Evolutionary conservation across 768 basidiomycete species (phyloP), one percentile per base, ranked within the genome.

Genomic region (Punctularia strigosozonata): DNA sequence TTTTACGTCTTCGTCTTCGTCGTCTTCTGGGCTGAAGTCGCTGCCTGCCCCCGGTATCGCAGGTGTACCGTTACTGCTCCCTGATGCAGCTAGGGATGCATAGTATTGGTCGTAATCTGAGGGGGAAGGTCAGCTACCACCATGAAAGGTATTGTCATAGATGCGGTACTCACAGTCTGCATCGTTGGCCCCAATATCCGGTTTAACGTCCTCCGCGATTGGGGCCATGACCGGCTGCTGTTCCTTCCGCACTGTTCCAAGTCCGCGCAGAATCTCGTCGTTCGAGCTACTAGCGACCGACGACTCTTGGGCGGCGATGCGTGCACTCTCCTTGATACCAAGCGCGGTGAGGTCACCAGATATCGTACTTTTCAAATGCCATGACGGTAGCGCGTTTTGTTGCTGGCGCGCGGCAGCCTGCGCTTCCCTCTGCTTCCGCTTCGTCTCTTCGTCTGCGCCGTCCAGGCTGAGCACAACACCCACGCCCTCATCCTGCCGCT

Each of bases 281-380:
- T 80, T 82, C 24, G 74, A 73, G 42, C 60, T 62, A 21, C 66
- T 40, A 41, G 50, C 42, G 25, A 46, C 42, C 41, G 43, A 48
- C 38, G 47, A 31, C 43, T 34, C n/a, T 52, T 53, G 28, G 47
- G 34, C 25, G 49, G 60, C 10, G 45, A 50, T 34, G 41, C 78
- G 63, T n/a, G 72, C 75, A 44, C 57, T 73, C 54, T 86, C 83
- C 49, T 77, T 73, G 41, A 85, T 71, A 15, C 90, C 89, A 28
- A 92, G 66, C 17, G 87, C 82, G 1, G 94, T 95, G 43, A 90
- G 63, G 47, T 92, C 84, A 6, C 91, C 90, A 3, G 89, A 80
- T 44, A 99, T 89, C 3, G 95, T 99, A 53, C 89, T 92, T 59
- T 88, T 85, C 48, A 91, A 71, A 63, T 95, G 88, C 95, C 95